A percentile compares a stretch with the other conserved stretches of the same genome.
These are phyloP conservation scores for Vitis hybrid DNA, from an alignment of 177 flowering plant species.

Conservation along the genomic window DNA sequence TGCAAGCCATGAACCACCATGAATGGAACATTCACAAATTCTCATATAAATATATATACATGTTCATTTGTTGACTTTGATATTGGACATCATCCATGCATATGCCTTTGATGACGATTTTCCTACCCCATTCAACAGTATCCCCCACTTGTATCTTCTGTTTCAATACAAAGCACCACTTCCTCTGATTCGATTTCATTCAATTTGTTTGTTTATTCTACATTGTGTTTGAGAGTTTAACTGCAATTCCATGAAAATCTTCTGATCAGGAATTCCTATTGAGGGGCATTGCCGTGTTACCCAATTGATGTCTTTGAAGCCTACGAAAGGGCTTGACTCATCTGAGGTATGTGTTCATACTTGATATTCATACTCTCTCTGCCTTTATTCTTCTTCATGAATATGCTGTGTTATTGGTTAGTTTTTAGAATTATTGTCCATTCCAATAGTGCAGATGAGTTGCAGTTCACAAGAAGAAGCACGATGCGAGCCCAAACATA, in stretches of 20 bases:
- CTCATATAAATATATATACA: too few relatives aligned
- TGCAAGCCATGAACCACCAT: too few relatives aligned
- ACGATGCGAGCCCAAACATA: slow-evolving; percentile 13
- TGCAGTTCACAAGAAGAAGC: slow-evolving; percentile 19
- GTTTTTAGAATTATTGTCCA: not conserved
- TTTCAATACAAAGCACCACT: too few relatives aligned
- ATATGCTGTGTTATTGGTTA: not conserved
- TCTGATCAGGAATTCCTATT: slow-evolving; percentile 13
- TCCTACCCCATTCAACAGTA: too few relatives aligned
- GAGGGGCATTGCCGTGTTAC: slow-evolving; percentile 9
- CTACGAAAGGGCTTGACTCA: slow-evolving; percentile 13
- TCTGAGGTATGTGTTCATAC: slow-evolving; percentile 18
- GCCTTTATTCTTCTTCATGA: not conserved
- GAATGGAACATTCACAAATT: too few relatives aligned
- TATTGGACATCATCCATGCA: too few relatives aligned
- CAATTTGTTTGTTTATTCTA: too few relatives aligned
- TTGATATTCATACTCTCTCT: not conserved
- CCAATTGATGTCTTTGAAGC: slow-evolving; percentile 24
- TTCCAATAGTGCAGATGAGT: slow-evolving; percentile 25
- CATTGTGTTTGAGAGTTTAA: not conserved
- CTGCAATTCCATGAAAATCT: not conserved
- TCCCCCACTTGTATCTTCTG: too few relatives aligned
- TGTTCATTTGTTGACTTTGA: too few relatives aligned
- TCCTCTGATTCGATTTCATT: too few relatives aligned
- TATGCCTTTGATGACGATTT: too few relatives aligned